phyloP scores from a whole-genome alignment of 2,329 filamentous ascomycete genomes.

The Chaetoscypha palmicola region DNA sequence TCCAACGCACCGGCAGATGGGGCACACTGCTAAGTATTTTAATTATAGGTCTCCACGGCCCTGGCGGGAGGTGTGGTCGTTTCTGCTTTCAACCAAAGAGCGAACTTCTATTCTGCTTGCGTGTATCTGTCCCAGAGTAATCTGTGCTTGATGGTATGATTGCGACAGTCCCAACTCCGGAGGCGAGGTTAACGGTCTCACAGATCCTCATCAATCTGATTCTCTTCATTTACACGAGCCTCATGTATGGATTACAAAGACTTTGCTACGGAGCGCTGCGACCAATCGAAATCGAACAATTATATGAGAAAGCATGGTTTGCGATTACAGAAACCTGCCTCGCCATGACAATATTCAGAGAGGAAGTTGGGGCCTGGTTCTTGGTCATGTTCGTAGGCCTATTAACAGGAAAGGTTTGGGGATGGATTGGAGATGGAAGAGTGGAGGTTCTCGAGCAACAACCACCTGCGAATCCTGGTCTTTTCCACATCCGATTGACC shows the following conservation, averaged over 20 bases:
- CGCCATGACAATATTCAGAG: constrained; percentile 96
- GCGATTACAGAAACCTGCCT: constrained; percentile 94
- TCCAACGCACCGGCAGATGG: neutral
- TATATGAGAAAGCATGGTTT: constrained; percentile 98
- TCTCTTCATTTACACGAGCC: constrained; percentile 69
- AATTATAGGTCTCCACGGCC: constrained; percentile 63
- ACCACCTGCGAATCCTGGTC: constrained; percentile 75
- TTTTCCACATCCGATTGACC: constrained; percentile 80
- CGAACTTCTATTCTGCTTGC: constrained; percentile 97
- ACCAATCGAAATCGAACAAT: constrained; percentile 89
- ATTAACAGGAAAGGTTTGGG: constrained; percentile 93
- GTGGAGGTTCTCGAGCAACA: constrained; percentile 95
- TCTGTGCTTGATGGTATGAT: constrained; percentile 77
- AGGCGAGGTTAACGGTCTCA: constrained; percentile 7
- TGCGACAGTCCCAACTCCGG: neutral
- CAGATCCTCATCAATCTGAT: constrained; percentile 88
- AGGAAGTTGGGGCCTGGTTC: constrained; percentile 91
- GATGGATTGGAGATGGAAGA: constrained; percentile 93
- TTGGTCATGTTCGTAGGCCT: constrained; percentile 92
- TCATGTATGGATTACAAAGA: constrained; percentile 82
- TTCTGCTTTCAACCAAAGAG: constrained; percentile 87
- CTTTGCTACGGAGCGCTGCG: constrained; percentile 86
- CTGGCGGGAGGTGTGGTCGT: constrained; percentile 78
- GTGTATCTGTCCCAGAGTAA: constrained; percentile 96
- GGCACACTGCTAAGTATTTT: constrained; percentile 5